These are phyloP conservation scores for Cercophora sp. DNA, from an alignment of 495 filamentous ascomycete species.

Conservation along the genomic window DNA sequence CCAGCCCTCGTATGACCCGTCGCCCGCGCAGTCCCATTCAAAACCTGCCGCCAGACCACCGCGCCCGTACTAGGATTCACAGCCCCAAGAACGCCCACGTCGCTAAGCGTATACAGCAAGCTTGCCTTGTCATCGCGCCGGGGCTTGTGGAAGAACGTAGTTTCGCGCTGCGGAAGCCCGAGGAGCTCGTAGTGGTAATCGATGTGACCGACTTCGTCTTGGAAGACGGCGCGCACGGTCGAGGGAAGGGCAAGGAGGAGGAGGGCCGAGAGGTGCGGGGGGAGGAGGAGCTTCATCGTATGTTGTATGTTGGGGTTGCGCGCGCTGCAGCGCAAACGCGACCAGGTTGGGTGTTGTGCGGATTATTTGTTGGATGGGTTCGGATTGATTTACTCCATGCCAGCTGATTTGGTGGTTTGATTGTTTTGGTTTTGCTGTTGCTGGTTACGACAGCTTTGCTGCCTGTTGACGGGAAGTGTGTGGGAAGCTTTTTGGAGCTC, in stretches of 20 bases:
- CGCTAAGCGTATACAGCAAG: conserved; percentile 84
- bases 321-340: no score
- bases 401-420: no score
- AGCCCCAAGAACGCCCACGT: conserved; percentile 75
- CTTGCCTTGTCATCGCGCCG: conserved; percentile 75
- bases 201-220: conserved; percentile 84
- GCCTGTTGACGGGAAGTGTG: neutral
- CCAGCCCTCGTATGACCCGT: conserved; percentile 62
- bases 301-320: neutral
- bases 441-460: no score
- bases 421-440: no score
- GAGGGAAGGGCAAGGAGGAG: conserved; percentile 35
- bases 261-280: conserved; percentile 16
- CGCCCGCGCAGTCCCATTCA: conserved; percentile 38
- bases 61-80: conserved; percentile 82
- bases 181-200: conserved; percentile 92
- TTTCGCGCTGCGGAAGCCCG: conserved; percentile 71
- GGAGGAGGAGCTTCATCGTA: conserved; percentile 7
- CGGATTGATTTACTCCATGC: no score
- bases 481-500: neutral
- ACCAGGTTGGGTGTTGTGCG: no score
- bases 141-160: conserved; percentile 93
- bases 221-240: conserved; percentile 64
- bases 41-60: conserved; percentile 79
- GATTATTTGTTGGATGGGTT: no score